A percentile compares a stretch with the other conserved stretches of the same genome.
phyloP scores from a whole-genome alignment of 768 basidiomycete species.

The Phlebiopsis flavidoalba region DNA sequence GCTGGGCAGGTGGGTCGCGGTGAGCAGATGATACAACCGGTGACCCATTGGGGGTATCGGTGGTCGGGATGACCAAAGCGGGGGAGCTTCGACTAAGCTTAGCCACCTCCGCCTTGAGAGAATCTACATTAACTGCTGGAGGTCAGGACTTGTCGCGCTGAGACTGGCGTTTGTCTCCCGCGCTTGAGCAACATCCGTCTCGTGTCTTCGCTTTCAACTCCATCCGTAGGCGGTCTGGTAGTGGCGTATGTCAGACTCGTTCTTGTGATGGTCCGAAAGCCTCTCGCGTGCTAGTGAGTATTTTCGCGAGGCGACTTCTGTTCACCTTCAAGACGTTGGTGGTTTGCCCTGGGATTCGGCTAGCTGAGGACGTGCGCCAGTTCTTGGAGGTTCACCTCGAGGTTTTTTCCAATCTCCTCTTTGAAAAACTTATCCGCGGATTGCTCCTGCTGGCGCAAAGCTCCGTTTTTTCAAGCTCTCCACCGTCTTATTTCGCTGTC shows the following conservation, averaged over 20 bases:
- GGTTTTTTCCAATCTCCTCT: conserved; percentile 98
- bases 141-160: conserved; percentile 90
- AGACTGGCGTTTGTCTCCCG: conserved; percentile 84
- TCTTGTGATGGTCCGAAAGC: conserved; percentile 80
- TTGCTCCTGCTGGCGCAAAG: conserved; percentile 77
- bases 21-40: conserved; percentile 20
- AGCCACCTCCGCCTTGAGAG: conserved; percentile 65
- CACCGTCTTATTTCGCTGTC: conserved; percentile 74
- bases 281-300: conserved; percentile 70
- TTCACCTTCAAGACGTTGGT: conserved; percentile 74
- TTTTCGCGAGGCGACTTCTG: conserved; percentile 74
- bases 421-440: conserved; percentile 84
- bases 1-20: conserved; percentile 52
- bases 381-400: conserved; percentile 90
- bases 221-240: conserved; percentile 48
- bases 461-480: conserved; percentile 66
- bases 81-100: conserved; percentile 56
- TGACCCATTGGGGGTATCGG: conserved; percentile 65
- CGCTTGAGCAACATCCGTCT: conserved; percentile 90
- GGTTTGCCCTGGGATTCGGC: conserved; percentile 58
- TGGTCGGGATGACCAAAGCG: conserved; percentile 65
- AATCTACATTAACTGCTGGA: conserved; percentile 79
- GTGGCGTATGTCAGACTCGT: conserved; percentile 78
- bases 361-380: conserved; percentile 66
- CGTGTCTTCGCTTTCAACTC: conserved; percentile 87